These are phyloP conservation scores for Hypoxylon sp. DNA, from an alignment of 2,329 filamentous ascomycete genomes.

Conservation along the genomic window DNA sequence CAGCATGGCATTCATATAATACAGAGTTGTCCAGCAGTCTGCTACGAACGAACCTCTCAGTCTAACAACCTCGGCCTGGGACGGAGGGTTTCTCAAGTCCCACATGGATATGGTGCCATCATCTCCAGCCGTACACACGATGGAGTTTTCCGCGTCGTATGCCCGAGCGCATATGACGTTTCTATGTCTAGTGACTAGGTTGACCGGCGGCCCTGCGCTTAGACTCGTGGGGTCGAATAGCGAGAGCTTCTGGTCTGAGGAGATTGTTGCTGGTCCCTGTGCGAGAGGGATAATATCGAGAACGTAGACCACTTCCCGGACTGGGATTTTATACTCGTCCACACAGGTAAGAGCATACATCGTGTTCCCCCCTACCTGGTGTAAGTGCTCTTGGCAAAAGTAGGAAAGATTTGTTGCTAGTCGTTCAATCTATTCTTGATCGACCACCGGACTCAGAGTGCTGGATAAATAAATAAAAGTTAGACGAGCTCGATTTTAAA, in stretches of 20 bases:
- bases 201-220: slow-evolving; percentile 55
- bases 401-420: neutral
- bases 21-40: slow-evolving; percentile 43
- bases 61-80: slow-evolving; percentile 57
- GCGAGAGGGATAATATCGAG: slow-evolving; percentile 67
- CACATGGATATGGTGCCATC: slow-evolving; percentile 76
- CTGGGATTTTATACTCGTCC: slow-evolving; percentile 57
- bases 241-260: slow-evolving; percentile 77
- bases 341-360: slow-evolving; percentile 60
- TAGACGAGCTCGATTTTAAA: neutral
- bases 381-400: slow-evolving; percentile 4
- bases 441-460: neutral
- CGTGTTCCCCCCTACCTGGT: slow-evolving; percentile 2
- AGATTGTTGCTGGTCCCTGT: slow-evolving; percentile 69
- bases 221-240: slow-evolving; percentile 72
- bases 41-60: slow-evolving; percentile 59
- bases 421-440: neutral
- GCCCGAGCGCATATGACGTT: slow-evolving; percentile 74
- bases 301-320: slow-evolving; percentile 64
- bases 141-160: slow-evolving; percentile 63
- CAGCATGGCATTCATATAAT: slow-evolving; percentile 33
- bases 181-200: slow-evolving; percentile 63
- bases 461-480: neutral
- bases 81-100: slow-evolving; percentile 68
- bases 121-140: slow-evolving; percentile 77